Evolutionary conservation across 768 basidiomycete genomes (phyloP), one percentile per base, ranked within the genome.

Genomic region (Cystofilobasidium macerans): DNA sequence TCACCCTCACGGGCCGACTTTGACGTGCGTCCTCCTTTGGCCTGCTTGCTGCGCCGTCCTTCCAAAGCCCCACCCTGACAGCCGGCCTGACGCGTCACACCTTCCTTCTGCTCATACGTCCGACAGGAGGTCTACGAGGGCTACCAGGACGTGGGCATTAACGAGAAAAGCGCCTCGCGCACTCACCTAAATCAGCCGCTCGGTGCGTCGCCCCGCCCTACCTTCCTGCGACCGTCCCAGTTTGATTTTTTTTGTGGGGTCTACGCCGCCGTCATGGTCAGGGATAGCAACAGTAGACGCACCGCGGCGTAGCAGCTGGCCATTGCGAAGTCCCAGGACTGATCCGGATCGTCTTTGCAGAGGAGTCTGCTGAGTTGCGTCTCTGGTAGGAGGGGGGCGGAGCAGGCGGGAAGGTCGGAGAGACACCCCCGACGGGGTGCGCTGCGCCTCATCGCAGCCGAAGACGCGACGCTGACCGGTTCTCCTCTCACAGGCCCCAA

Each of bases 121-220:
- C 35, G 36, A 40, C 40, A 54, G 51, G 58, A 40, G 26, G 58
- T n/a, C 36, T 60, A 60, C 42, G 40, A 40, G 16, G 26, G 36
- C 38, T 60, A 14, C 40, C 12, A 8, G n/a, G 58, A 60, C 14
- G n/a, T 40, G n/a, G 26, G 40, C 6, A 26, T 32, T 42, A 45
- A 60, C 40, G 58, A 60, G 40, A 60, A 60, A 42, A 43, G 14
- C 26, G 35, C 58, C 9, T 42, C 38, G 24, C 16, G 40, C 4
- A 40, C 58, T 13, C 58, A 60, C 58, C 58, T 60, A 38, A 40
- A 36, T 24, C 26, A 40, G 36, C 38, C 9, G 36, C 24, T n/a
- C 8, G 8, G 26, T 36, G 20, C 58, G 40, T 60, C 40, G 7
- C 40, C 58, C 40, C 45, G 36, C n/a, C 24, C 40, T 9, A 14